Percentiles rank a stretch among this genome's conserved stretches.
Evolutionary conservation across 768 basidiomycete species (phyloP).

Genomic region (Tylopilus rubrobrunneus): DNA sequence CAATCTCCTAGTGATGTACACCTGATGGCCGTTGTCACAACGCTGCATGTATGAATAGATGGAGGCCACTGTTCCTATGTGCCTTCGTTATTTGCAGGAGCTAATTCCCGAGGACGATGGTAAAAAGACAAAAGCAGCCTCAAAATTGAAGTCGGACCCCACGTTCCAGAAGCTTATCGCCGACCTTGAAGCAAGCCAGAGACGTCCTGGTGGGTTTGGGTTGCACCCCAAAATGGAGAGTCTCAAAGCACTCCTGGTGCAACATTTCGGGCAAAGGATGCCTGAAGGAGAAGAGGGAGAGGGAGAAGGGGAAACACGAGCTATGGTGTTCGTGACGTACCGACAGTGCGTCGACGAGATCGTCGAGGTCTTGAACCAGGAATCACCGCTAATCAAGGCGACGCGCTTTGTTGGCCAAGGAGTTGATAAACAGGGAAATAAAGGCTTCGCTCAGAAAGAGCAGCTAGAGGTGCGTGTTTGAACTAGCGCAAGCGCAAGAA

Average conservation of each 20-base stretch:
- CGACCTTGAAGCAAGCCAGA: constrained; percentile 60
- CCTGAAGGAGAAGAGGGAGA: constrained; percentile 41
- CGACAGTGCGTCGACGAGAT: constrained; percentile 90
- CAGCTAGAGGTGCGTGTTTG: constrained; percentile 73
- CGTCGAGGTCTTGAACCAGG: constrained; percentile 70
- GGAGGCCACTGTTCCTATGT: constrained; percentile 79
- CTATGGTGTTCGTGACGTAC: constrained; percentile 94
- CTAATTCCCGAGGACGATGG: constrained; percentile 37
- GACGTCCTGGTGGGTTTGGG: constrained; percentile 44
- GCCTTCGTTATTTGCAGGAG: constrained; percentile 59
- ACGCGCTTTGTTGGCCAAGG: constrained; percentile 91
- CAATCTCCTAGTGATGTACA: not conserved
- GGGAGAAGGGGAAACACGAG: constrained; percentile 48
- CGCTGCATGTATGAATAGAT: constrained; percentile 55
- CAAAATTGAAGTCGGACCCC: constrained; percentile 48
- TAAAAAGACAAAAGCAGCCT: constrained; percentile 36
- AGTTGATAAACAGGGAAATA: constrained; percentile 77
- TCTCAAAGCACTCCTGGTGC: constrained; percentile 65
- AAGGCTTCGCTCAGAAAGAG: constrained; percentile 86
- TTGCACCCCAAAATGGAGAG: constrained; percentile 93
- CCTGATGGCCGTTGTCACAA: not conserved
- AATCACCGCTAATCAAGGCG: constrained; percentile 75
- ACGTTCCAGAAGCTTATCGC: constrained; percentile 62
- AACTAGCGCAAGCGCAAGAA: not conserved
- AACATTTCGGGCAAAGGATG: constrained; percentile 57